These are phyloP conservation scores for Thelephora aurantiotincta DNA, from an alignment of 768 basidiomycete genomes.

Conservation along the genomic window DNA sequence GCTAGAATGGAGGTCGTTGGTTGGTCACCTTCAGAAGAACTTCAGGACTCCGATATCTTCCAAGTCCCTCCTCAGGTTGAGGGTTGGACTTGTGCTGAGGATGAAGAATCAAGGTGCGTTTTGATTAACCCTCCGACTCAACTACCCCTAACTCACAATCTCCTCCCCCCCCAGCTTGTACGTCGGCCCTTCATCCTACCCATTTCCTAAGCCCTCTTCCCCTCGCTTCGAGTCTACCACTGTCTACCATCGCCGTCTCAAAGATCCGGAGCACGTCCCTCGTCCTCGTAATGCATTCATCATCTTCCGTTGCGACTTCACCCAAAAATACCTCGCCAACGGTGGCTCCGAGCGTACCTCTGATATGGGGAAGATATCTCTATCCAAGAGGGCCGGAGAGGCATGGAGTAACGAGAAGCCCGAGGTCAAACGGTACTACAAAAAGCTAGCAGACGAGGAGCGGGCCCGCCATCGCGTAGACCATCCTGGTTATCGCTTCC, in stretches of 20 bases:
- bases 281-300: slow-evolving; percentile 62
- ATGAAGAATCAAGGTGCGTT: no score
- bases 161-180: no score
- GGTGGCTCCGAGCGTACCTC: slow-evolving; percentile 4
- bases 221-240: not conserved
- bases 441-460: slow-evolving; percentile 38
- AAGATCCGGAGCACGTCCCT: slow-evolving; percentile 19
- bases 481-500: slow-evolving; percentile 52
- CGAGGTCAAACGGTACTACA: slow-evolving; percentile 35
- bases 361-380: slow-evolving; percentile 27
- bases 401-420: slow-evolving; percentile 51
- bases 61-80: not conserved
- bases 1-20: not conserved
- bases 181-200: no score
- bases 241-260: not conserved
- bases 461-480: slow-evolving; percentile 36
- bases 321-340: slow-evolving; percentile 24
- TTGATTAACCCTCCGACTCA: no score
- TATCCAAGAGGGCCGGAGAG: slow-evolving; percentile 67
- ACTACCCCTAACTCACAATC: no score
- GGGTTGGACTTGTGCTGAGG: no score
- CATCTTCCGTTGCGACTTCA: slow-evolving; percentile 58
- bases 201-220: no score
- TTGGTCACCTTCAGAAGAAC: not conserved
- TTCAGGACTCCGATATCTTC: not conserved